Percentiles rank a stretch among this genome's conserved stretches.
Conservation (phyloP, 148 eudicot genomes). For the Tetragonia tetragonoides region DNA sequence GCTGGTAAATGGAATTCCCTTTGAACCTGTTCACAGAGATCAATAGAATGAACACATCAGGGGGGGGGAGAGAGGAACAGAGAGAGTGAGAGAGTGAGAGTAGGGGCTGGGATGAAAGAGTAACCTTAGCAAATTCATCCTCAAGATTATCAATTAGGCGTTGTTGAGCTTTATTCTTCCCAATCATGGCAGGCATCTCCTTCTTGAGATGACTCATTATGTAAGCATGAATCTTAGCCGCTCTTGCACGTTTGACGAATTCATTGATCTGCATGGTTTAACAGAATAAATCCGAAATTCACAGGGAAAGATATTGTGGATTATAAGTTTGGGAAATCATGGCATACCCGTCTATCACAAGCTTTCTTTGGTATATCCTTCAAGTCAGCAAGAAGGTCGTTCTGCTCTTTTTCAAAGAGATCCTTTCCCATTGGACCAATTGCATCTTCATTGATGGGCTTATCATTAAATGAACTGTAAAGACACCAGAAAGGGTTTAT, state of each 20-base stretch:
- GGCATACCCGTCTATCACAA: conserved; percentile 81
- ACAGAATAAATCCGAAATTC: conserved; percentile 1
- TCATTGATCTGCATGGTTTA: conserved; percentile 64
- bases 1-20: conserved; percentile 74
- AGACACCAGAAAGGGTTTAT: conserved; percentile 8
- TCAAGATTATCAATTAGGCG: conserved; percentile 81
- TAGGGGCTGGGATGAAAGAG: neutral
- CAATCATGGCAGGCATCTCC: conserved; percentile 92
- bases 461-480: conserved; percentile 82
- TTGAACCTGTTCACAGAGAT: conserved; percentile 52
- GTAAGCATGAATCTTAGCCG: conserved; percentile 89
- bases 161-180: conserved; percentile 82
- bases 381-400: conserved; percentile 78
- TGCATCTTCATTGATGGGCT: conserved; percentile 61
- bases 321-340: neutral
- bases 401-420: conserved; percentile 90
- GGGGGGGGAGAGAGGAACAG: neutral
- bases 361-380: conserved; percentile 95
- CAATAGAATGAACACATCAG: neutral
- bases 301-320: conserved; percentile 3
- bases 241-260: conserved; percentile 90
- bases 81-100: neutral
- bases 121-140: conserved; percentile 69
- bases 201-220: conserved; percentile 87
- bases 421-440: conserved; percentile 72